phyloP scores from a whole-genome alignment of 345 rosid species.

The Ricinus communis region DNA sequence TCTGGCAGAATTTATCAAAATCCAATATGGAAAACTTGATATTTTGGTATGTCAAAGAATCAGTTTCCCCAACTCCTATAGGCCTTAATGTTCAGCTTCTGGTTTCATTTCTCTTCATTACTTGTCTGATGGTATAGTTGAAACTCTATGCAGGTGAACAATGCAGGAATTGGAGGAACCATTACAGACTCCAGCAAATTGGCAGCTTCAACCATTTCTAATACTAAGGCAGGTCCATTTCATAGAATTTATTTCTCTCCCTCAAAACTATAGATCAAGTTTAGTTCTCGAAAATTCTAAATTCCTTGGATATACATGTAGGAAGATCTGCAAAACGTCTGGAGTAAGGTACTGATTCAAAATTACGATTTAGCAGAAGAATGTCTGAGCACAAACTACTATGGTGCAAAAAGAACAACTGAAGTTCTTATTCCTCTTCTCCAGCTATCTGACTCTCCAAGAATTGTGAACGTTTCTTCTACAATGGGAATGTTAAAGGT shows the following conservation, averaged over 20 bases:
- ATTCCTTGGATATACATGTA: background rate
- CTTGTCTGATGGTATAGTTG: no score
- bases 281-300: background rate
- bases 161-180: slow-evolving; percentile 28
- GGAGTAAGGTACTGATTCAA: slow-evolving; percentile 14
- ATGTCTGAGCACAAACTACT: slow-evolving; percentile 27
- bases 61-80: background rate
- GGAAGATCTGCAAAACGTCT: slow-evolving; percentile 10
- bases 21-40: slow-evolving; percentile 47
- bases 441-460: slow-evolving; percentile 20
- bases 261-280: background rate
- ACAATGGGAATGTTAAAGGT: slow-evolving; percentile 10
- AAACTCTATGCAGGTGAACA: slow-evolving; percentile 10
- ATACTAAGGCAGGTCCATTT: background rate
- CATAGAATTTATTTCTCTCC: background rate
- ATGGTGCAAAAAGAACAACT: slow-evolving; percentile 23
- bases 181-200: background rate
- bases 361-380: slow-evolving; percentile 22
- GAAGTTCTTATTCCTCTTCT: slow-evolving; percentile 35
- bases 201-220: background rate
- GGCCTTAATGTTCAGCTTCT: background rate
- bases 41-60: slow-evolving; percentile 31
- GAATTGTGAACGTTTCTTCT: slow-evolving; percentile 21
- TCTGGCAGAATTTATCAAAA: slow-evolving; percentile 38
- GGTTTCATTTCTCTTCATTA: no score